Evolutionary conservation across 345 rosid species (phyloP), one percentile per base, ranked within the genome.

Genomic region (Brassica rapa): DNA sequence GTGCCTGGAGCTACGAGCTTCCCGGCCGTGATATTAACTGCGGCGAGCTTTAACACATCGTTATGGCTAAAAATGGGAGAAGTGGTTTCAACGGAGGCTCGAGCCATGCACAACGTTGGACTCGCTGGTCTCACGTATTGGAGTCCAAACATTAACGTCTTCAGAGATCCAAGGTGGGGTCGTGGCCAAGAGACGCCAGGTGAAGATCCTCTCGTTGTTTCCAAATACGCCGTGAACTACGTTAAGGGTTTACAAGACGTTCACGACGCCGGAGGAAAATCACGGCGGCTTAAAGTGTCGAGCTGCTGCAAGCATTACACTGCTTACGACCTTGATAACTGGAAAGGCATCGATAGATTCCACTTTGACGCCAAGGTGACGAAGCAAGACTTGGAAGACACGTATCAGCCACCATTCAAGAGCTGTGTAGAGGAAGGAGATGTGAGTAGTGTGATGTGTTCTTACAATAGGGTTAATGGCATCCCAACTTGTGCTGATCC

Each of bases 1-100:
- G 84, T 90, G 21, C 85, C 83, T 6, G 84, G 85, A 7, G 92
- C 93, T 9, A 87, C 96, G 23, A 89, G 92, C 80, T 89, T 91
- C 82, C 93, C 92, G 0, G 86, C 87, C 0, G 86, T 84, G 60
- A 83, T 89, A 30, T 65, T 83, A 3, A 82, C 90, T 0, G 89
- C 91, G 0, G 91, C 90, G 1, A 86, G 88, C 70, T 89, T 89
- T 78, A 88, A 91, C 76, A 78, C 69, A 30, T 75, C 82, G 1
- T 71, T 87, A 1, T 90, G 96, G 93, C 59, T 83, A 10, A 81
- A 74, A 65, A 87, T 89, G 80, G 93, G 89, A 49, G 25, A 80
- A 78, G 85, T 85, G 46, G 84, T 80, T 24, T 86, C 86, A 2
- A 84, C 85, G 0, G 87, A 87, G 77, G 86, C 83, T 16, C 70